Evolutionary conservation across 2,329 filamentous ascomycete species (phyloP), one percentile per base, ranked within the genome.

Genomic region (Cytospora paraplurivora): DNA sequence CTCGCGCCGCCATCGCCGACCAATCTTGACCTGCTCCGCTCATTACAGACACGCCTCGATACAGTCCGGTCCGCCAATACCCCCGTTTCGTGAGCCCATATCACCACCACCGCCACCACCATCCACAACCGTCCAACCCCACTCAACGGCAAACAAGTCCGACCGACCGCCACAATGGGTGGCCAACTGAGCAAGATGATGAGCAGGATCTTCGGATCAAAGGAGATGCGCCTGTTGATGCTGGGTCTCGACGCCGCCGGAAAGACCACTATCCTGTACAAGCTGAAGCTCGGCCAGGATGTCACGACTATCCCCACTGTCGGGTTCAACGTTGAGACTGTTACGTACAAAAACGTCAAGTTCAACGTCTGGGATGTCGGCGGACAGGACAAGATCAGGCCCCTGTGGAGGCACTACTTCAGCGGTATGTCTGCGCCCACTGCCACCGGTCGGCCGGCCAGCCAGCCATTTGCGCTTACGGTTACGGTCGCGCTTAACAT

Each of bases 361-460:
- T 98, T 98, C 84, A 98, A 96, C 73, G 94, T 98, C 68, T 98
- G 94, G 94, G 94, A 98, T 82, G 94, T 98, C 66, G 94, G 94
- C 78, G 94, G 94, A 69, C 94, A 98, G 84, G 94, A 98, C 85
- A 98, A 98, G 88, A 98, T 98, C 74, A 87, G 94, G 70, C 94
- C 94, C 68, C 82, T 98, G 66, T 98, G 94, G 94, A 89, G 94
- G 79, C 94, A 98, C 83, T 98, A 98, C 82, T 98, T 96, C 76
- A 90, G 88, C 71, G 90, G 89, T 88, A 77, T 73, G 84, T 74
- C 32, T 50, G 27, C 27, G 27, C 27, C 27, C 27, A 27, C 27
- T 50, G 13, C 27, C 8, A 8, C 35, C 35, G 32, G 19, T 2
- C 19, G 44, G 10, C 47, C 5, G 41, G 13, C 47, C 8, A 35